Base-by-base conservation (phyloP, 2,329 filamentous ascomycete genomes). In the Trematosphaeria pertusa region DNA sequence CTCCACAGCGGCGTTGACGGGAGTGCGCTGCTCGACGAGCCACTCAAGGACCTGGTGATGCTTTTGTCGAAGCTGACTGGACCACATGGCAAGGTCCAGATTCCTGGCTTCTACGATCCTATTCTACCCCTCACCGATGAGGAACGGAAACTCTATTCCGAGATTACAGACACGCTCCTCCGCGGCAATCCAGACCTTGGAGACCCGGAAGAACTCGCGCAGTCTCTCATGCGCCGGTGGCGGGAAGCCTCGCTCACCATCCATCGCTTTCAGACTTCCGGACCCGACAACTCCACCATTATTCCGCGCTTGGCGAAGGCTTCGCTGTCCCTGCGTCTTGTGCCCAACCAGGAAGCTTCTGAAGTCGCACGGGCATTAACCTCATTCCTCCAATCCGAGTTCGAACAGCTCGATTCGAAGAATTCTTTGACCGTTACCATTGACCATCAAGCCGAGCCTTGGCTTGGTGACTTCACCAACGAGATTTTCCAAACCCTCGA, bases 1-100 rank as follows among this genome's bases (percentile, higher is more conserved):
- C 81, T 96, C 2, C 94, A 99, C 72, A 96, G 91, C 51, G 94
- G 94, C 62, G 93, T 99, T n/a, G 93, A 97, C 63, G 94, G 94
- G 30, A 96, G 91, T 50, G 86, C 89, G 52, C 83, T 95, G 74
- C 84, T 94, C 50, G 90, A 96, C 49, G 94, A 99, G 67, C 90
- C 93, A 0, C 78, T 97, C 7, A 96, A 95, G 31, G 94, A 99
- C 69, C 79, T 99, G 1, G 92, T 95, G 3, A 81, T 88, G 53
- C 78, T 97, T 1, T 79, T 99, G 4, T 85, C 89, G 1, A 91
- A 85, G 41, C 80, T 99, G 30, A 94, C 95, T 43, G 91, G 90
- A 0, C 82, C 81, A 0, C 85, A 88, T 37, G 96, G 95, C 54
- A 83, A 84, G 15, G 86, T 99, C 44, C 86, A 87, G 65, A 87